Base-by-base conservation (phyloP, 2,329 filamentous ascomycete species). In the Aspergillus luchuensis region DNA sequence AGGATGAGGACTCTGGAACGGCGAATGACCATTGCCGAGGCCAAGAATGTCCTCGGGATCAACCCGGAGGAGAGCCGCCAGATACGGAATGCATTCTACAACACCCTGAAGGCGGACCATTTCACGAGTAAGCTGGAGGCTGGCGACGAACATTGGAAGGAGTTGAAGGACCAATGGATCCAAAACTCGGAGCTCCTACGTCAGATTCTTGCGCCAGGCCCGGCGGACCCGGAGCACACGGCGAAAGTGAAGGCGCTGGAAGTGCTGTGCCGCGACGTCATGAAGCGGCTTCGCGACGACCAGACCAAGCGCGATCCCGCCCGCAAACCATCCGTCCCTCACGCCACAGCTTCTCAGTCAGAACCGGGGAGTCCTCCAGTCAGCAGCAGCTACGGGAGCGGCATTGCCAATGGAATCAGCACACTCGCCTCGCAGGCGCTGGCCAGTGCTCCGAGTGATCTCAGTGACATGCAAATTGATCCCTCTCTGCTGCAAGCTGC, bases 111-210 rank as follows among this genome's bases (percentile, higher is more conserved):
- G 60, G 81, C 82, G 1, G 86, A 88, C 58, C 84, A 88, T 43
- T 90, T 92, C 68, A 88, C 85, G 5, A 90, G 86, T 74, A 92
- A 91, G 75, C 79, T 88, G n/a, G 87, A 91, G 69, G 86, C 88
- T 49, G 90, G 89, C 1, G 80, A 87, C 52, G 85, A 89, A 50
- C 87, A 89, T 66, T 95, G 90, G 89, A 82, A 85, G 57, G 83
- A 86, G 56, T 75, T 95, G 59, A 92, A 91, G 74, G 79, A 83
- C 59, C 78, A 80, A 57, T 94, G 91, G 91, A 82, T 89, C 41
- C 80, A 81, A 36, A 81, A 79, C 28, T 88, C 84, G 0, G 77
- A 81, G 8, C 72, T 87, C 4, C 76, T 91, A 15, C 83, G 81
- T 59, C 78, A 74, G 7, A 82, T 87, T 8, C 76, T 91, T 8